Conservation (phyloP, 495 filamentous ascomycete species). For the Hyphodiscus hymeniophilus region DNA sequence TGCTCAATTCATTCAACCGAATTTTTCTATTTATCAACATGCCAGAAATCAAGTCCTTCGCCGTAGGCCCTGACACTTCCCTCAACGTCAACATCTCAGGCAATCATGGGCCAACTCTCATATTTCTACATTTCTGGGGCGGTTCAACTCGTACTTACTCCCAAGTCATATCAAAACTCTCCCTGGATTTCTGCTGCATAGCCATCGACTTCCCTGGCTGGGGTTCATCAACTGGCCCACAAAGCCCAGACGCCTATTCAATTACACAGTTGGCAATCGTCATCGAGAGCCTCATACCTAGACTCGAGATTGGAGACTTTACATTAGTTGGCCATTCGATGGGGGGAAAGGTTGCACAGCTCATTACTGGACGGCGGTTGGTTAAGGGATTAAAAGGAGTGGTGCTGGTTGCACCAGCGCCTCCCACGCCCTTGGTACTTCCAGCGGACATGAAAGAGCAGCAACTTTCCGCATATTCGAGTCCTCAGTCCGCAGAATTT, state of each 20-base stretch:
- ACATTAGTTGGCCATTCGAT: constrained; percentile 36
- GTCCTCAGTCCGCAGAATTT: constrained; percentile 24
- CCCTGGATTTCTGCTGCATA: constrained; percentile 21
- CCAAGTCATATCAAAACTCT: constrained; percentile 22
- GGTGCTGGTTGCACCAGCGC: constrained; percentile 30
- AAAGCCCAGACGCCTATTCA: constrained; percentile 19
- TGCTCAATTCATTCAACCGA: too few species aligned
- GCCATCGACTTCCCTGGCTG: constrained; percentile 33
- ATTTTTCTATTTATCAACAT: not conserved
- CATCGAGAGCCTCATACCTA: constrained; percentile 21
- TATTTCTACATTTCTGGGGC: constrained; percentile 40
- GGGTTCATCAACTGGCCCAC: constrained; percentile 30
- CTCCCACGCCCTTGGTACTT: constrained; percentile 26
- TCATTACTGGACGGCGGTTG: constrained; percentile 18
- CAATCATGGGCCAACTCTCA: constrained; percentile 11
- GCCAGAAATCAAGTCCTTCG: not conserved
- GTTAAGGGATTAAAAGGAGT: constrained; percentile 24
- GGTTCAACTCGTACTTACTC: constrained; percentile 33
- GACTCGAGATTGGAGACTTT: constrained; percentile 17
- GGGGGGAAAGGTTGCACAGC: constrained; percentile 35
- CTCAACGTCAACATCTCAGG: too few species aligned
- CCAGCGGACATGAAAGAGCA: constrained; percentile 31
- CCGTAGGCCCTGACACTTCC: too few species aligned
- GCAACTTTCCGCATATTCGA: constrained; percentile 29
- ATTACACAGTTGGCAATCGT: constrained; percentile 27